These are phyloP conservation scores for Mucor mucedo DNA, from an alignment of 371 early-diverging fungal species.

Conservation along the genomic window DNA sequence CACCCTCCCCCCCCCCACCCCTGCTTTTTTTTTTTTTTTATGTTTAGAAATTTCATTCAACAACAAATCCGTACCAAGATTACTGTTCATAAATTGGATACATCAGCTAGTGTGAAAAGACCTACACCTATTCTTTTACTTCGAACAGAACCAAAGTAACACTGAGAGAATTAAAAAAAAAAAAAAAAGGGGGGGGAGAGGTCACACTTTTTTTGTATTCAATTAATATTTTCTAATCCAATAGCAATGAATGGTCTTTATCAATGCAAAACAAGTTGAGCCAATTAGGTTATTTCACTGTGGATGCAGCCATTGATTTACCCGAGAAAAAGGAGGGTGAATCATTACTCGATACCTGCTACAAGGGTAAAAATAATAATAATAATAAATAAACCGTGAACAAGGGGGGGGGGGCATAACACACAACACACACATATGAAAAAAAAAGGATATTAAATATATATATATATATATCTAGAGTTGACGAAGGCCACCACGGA, in stretches of 20 bases:
- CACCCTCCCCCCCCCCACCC: neutral
- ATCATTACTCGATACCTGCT: slow-evolving; percentile 24
- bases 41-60: neutral
- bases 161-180: no score
- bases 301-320: slow-evolving; percentile 9
- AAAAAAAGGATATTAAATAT: no score
- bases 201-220: no score
- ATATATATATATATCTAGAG: no score
- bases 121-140: slow-evolving; percentile 31
- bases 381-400: no score
- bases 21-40: neutral
- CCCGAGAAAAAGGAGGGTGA: slow-evolving; percentile 4
- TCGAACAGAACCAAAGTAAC: slow-evolving; percentile 11
- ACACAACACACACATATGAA: no score
- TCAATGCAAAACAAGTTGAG: slow-evolving; percentile 36
- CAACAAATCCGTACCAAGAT: slow-evolving; percentile 11
- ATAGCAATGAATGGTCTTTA: slow-evolving; percentile 11
- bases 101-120: slow-evolving; percentile 14
- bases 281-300: slow-evolving; percentile 34
- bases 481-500: slow-evolving; percentile 26
- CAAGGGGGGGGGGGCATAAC: neutral
- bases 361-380: slow-evolving; percentile 26
- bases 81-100: slow-evolving; percentile 4
- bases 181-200: no score
- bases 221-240: neutral